phyloP scores from a whole-genome alignment of 805 yeast genomes.

The Candida pseudofarinosa region DNA sequence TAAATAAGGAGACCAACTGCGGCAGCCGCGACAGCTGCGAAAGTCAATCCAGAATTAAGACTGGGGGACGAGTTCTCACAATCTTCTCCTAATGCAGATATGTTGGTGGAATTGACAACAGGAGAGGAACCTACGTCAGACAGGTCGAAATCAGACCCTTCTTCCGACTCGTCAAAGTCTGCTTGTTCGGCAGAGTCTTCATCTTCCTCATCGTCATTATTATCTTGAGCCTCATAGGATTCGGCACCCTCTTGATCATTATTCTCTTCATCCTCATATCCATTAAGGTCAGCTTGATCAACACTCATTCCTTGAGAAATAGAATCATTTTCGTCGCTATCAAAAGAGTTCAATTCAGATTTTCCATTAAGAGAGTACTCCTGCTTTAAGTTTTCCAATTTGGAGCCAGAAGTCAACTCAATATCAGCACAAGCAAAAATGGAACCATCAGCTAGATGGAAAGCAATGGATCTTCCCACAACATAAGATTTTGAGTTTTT shows the following conservation, averaged over 20 bases:
- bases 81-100: constrained; percentile 7
- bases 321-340: neutral
- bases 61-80: constrained; percentile 11
- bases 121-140: neutral
- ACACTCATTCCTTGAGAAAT: neutral
- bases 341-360: constrained; percentile 3
- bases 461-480: constrained; percentile 52
- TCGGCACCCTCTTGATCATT: neutral
- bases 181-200: constrained; percentile 1
- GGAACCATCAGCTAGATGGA: constrained; percentile 53
- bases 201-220: constrained; percentile 1
- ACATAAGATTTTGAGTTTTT: constrained; percentile 53
- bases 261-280: neutral
- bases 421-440: constrained; percentile 65
- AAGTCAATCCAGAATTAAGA: constrained; percentile 2
- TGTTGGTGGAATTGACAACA: neutral
- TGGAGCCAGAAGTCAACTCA: constrained; percentile 19
- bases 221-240: neutral
- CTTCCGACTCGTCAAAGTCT: constrained; percentile 4
- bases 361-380: constrained; percentile 5
- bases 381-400: constrained; percentile 6
- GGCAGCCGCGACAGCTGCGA: constrained; percentile 4
- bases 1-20: constrained; percentile 5
- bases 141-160: neutral
- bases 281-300: neutral